A percentile compares a stretch with the other conserved stretches of the same genome.
These are phyloP conservation scores for Capronia americana DNA, from an alignment of 2,329 filamentous ascomycete genomes.

Conservation along the genomic window DNA sequence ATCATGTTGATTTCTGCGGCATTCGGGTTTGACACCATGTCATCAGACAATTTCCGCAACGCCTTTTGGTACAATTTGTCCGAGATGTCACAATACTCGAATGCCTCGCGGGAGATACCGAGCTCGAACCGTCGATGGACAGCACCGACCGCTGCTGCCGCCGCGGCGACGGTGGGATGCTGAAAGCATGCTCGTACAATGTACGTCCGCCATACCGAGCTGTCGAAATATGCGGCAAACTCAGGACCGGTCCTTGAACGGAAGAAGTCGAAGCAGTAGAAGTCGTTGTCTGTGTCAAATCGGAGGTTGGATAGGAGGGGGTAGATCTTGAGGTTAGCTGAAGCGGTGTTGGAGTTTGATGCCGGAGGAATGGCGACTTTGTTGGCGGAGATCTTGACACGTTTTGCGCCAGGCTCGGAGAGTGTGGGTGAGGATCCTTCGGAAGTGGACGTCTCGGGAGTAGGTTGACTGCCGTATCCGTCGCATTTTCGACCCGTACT, in stretches of 20 bases:
- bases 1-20: slow-evolving; percentile 38
- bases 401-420: slow-evolving; percentile 37
- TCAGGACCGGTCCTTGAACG: slow-evolving; percentile 42
- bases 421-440: slow-evolving; percentile 32
- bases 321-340: slow-evolving; percentile 24
- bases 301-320: slow-evolving; percentile 26
- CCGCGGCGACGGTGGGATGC: slow-evolving; percentile 36
- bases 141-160: slow-evolving; percentile 37
- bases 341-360: slow-evolving; percentile 35
- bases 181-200: slow-evolving; percentile 30
- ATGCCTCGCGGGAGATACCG: slow-evolving; percentile 38
- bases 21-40: slow-evolving; percentile 28
- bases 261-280: slow-evolving; percentile 45
- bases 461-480: slow-evolving; percentile 38
- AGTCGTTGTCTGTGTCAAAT: slow-evolving; percentile 39
- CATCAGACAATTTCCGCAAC: slow-evolving; percentile 25
- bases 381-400: slow-evolving; percentile 36
- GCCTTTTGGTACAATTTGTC: slow-evolving; percentile 36
- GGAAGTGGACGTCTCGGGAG: slow-evolving; percentile 25
- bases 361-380: slow-evolving; percentile 23
- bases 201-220: slow-evolving; percentile 37
- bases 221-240: slow-evolving; percentile 40
- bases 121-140: slow-evolving; percentile 39
- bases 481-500: slow-evolving; percentile 45
- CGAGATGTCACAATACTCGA: slow-evolving; percentile 38